Evolutionary conservation across 1,139 yeast genomes (phyloP), one percentile per base, ranked within the genome.

Genomic region (Saccharomyces hybrid): DNA sequence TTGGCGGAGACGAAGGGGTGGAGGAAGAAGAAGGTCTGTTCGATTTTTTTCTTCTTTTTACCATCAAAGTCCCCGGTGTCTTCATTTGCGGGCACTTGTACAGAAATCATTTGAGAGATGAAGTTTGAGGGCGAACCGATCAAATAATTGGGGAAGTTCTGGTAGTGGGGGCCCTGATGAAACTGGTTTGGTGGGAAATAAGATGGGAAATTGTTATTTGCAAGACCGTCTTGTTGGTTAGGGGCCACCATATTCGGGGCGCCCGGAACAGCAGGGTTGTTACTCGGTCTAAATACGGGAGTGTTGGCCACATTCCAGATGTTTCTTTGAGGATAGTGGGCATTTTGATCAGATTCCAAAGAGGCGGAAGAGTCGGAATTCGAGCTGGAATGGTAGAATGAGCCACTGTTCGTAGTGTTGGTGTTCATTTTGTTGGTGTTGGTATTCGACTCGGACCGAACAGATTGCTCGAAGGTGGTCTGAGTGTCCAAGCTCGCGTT

Each of bases 261-360:
- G 52, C 29, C 58, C 53, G 47, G 52, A 48, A 7, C 32, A 32
- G 12, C 31, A 9, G 27, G 56, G 55, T 38, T 53, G 58, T 47
- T 53, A 51, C 24, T 51, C 53, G 42, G 32, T 52, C 63, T 60
- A 44, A 66, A 67, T 8, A 64, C 59, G 4, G 68, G 68, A 2
- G 64, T 63, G 16, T 58, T 52, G 2, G 67, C 65, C 2, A 59
- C 64, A 51, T 64, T 66, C 68, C 68, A 64, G 32, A 67, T 63
- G 48, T 58, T 64, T 32, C 60, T 55, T n/a, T 48, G 49, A 14
- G 44, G 44, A 19, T 38, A 38, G 19, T 38, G 44, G 19, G 44
- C 44, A 38, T 38, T 38, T 19, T 24, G 26, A 5, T 38, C 44
- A 7, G 44, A 38, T 6, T 38, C 44, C 24, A 38, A 38, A 38